Evolutionary conservation across 441 rosid species (phyloP), one percentile per base, ranked within the genome.

Genomic region (Bocquillonia castaneifolia): DNA sequence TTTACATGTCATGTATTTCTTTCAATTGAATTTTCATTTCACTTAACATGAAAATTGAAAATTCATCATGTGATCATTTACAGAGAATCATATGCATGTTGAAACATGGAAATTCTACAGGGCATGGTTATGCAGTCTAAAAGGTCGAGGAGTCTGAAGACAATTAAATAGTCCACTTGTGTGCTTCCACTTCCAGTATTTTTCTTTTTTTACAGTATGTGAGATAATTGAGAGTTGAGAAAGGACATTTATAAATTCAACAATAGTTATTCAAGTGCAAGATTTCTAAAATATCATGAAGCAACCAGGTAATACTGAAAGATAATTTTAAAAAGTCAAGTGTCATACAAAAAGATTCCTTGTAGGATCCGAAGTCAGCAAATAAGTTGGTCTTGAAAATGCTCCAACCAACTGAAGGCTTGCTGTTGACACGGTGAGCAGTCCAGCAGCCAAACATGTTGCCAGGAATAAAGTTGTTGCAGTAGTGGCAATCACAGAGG

Each of bases 371-470:
- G 87, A 80, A 29, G 79, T 79, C 77, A 85, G 73, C 66, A 75
- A 74, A 29, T 84, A 78, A 68, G 90, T 75, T 61, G 83, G 82
- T 69, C 84, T 72, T 66, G 89, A 75, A 75, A 89, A 88, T 64
- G 93, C 93, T 50, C 87, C 85, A 15, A 66, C 78, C 17, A 95
- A 79, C 42, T 77, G 86, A 73, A 93, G 99, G 82, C 85, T 88
- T 66, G 97, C 83, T n/a, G 91, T 87, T 44, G 99, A 89, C 72
- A 86, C 74, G 48, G 96, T 85, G 63, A 91, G 91, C 72, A 91
- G 82, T 37, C 95, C 92, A 51, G 88, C 88, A 64, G 75, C 83
- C 34, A 81, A 66, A 70, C 87, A 80, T 34, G 96, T 89, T 45
- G 73, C 78, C 76, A 78, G 66, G 78, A 91, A 89, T 59, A 85